These are phyloP conservation scores for Gastrodia elata DNA, from an alignment of 106 monocot species.

Conservation along the genomic window DNA sequence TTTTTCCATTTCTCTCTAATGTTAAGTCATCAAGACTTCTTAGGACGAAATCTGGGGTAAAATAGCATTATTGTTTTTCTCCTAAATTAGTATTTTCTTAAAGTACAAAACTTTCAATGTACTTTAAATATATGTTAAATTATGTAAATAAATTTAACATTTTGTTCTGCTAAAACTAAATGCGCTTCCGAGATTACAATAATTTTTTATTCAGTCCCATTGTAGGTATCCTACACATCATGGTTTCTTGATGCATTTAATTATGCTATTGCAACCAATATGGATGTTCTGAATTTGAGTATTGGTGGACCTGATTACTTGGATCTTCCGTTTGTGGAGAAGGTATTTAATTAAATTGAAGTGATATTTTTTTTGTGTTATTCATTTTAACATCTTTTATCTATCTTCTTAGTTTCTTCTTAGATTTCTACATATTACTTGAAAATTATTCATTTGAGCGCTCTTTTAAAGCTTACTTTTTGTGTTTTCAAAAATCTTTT, in stretches of 20 bases:
- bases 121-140: not conserved
- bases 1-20: no score
- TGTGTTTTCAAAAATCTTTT: no score
- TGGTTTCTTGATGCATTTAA: slow-evolving; percentile 99
- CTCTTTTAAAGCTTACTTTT: no score
- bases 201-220: slow-evolving; percentile 72
- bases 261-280: slow-evolving; percentile 94
- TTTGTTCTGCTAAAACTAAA: not conserved
- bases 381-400: not conserved
- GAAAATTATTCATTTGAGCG: no score
- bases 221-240: slow-evolving; percentile 99
- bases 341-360: slow-evolving; percentile 32
- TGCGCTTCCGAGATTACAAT: slow-evolving; percentile 38
- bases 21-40: no score
- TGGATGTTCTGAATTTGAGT: slow-evolving; percentile 99
- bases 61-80: no score
- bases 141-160: not conserved
- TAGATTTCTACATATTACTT: not conserved
- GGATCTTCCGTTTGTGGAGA: slow-evolving; percentile 99
- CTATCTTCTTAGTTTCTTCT: not conserved
- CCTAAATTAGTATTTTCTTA: slow-evolving; percentile 1
- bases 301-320: slow-evolving; percentile 98
- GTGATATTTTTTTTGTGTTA: not conserved
- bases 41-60: no score
- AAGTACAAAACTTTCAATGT: not conserved